phyloP scores from a whole-genome alignment of 257 asterid species.

The Paulownia fortunei region DNA sequence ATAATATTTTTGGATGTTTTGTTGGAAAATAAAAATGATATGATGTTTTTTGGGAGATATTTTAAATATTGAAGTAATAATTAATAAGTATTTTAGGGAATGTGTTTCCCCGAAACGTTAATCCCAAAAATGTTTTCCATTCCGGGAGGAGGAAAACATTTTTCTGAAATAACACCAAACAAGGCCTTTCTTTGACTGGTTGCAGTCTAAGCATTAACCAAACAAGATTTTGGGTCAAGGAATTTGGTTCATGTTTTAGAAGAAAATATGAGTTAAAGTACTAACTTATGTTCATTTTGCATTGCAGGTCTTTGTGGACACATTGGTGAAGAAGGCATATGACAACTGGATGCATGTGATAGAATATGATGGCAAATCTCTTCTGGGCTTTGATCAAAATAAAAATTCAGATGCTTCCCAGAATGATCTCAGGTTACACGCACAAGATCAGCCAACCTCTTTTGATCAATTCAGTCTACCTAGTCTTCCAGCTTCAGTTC shows the following conservation, averaged over 20 bases:
- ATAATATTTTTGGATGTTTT: too few relatives aligned
- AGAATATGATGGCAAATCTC: slow-evolving; percentile 92
- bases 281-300: slow-evolving; percentile 22
- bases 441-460: slow-evolving; percentile 55
- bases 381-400: slow-evolving; percentile 59
- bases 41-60: too few relatives aligned
- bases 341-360: slow-evolving; percentile 89
- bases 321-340: slow-evolving; percentile 89
- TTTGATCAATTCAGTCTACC: slow-evolving; percentile 63
- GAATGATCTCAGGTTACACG: slow-evolving; percentile 46
- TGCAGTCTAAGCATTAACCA: background rate
- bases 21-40: too few relatives aligned
- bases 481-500: slow-evolving; percentile 61
- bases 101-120: too few relatives aligned
- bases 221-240: background rate
- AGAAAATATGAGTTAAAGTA: background rate
- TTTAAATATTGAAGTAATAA: too few relatives aligned
- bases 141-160: too few relatives aligned
- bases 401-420: slow-evolving; percentile 48
- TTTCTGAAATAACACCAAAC: too few relatives aligned
- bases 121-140: too few relatives aligned
- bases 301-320: slow-evolving; percentile 77
- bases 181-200: background rate
- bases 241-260: background rate
- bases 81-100: too few relatives aligned